Evolutionary conservation across 2,329 filamentous ascomycete genomes (phyloP), one percentile per base, ranked within the genome.

Genomic region (Acrocalymma vagum): DNA sequence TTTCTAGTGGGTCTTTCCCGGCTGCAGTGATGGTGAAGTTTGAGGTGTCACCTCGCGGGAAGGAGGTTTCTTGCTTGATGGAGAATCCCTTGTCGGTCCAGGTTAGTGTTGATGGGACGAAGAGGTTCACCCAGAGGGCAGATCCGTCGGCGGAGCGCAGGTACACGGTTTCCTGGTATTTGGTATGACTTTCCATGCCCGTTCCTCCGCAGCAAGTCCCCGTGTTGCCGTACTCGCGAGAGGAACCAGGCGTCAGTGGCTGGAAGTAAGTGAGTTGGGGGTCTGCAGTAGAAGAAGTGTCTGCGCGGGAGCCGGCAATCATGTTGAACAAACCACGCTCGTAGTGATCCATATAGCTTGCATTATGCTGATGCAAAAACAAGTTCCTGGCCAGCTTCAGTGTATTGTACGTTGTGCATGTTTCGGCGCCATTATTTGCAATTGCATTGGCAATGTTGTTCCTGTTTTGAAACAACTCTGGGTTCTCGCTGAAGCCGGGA

Each of bases 391-490:
- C 47, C 18, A 51, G 29, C 23, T 51, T 51, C 24, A 51, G 47
- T n/a, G 38, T 28, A 33, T 51, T 51, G 40, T 51, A 51, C 14
- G 43, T 51, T 15, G 47, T 51, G 33, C 47, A 51, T 3, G 43
- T 51, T 23, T 51, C 47, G n/a, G 47, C 40, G 21, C 47, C 47
- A 16, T 51, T 42, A 1, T 41, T 10, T 4, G 90, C 91, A 48
- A 87, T 92, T 16, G 91, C 91, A 23, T 86, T 88, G 43, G 91
- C 91, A n/a, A 95, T 90, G 0, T 91, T 96, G 73, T 87, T 92
- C 71, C 81, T 73, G 84, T 92, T 82, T 81, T 72, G 65, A 38
- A 88, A 70, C 76, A 91, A 34, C 75, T 78, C 41, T 51, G 77
- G 52, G 74, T 82, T 48, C 76, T 86, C 84, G 7, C 86, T 84